These are phyloP conservation scores for Ettlia oleoabundans DNA, from an alignment of 139 green algal species.

Conservation along the genomic window DNA sequence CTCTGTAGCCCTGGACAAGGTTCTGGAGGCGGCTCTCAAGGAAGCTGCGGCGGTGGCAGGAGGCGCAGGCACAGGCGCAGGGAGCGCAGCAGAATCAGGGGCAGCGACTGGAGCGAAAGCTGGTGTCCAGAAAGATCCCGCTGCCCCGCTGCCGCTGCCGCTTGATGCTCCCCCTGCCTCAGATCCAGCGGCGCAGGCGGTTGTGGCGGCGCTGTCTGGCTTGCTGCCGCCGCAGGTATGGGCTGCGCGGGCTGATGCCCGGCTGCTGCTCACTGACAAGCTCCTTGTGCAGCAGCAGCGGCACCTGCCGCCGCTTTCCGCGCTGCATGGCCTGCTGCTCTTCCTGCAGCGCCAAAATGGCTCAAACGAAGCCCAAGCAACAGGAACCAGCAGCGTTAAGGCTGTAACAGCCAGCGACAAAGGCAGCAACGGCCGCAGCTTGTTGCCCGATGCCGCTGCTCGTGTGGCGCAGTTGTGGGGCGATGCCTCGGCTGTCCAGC, in stretches of 20 bases:
- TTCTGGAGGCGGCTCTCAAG: too few relatives aligned
- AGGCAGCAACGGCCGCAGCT: neutral
- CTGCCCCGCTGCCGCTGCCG: too few relatives aligned
- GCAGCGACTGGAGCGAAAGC: too few relatives aligned
- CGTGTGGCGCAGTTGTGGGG: constrained; percentile 55
- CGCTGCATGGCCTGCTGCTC: constrained; percentile 26
- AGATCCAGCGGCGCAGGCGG: too few relatives aligned
- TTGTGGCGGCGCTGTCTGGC: constrained; percentile 2
- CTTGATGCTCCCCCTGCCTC: too few relatives aligned
- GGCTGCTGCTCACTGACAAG: constrained; percentile 38
- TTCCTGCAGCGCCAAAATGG: constrained; percentile 13
- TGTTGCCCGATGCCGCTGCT: constrained; percentile 32
- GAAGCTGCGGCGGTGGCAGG: neutral
- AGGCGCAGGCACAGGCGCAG: neutral
- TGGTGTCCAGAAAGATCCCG: too few relatives aligned
- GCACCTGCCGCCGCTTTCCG: neutral
- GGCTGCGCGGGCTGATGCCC: constrained; percentile 1
- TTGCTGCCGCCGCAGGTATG: constrained; percentile 26
- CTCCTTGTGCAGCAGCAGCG: constrained; percentile 34
- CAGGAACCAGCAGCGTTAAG: neutral
- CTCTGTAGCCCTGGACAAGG: too few relatives aligned
- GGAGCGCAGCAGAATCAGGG: too few relatives aligned
- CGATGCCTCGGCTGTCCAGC: constrained; percentile 35
- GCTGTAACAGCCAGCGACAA: constrained; percentile 21
- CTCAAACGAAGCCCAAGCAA: too few relatives aligned